phyloP scores from a whole-genome alignment of 1,284 basidiomycete genomes.

The Boletus semigastroideus region DNA sequence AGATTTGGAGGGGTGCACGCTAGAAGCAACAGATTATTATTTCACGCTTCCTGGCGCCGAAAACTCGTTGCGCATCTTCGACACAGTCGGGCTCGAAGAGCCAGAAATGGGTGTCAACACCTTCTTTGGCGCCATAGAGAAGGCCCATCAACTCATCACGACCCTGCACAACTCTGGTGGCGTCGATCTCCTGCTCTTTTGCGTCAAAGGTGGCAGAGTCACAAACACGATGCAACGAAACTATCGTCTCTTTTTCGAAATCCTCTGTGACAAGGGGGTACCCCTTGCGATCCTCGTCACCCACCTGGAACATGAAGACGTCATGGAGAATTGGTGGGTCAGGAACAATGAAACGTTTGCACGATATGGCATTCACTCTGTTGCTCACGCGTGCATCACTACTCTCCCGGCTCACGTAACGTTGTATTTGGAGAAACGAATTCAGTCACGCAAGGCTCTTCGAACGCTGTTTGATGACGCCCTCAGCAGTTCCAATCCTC shows the following conservation, averaged over 20 bases:
- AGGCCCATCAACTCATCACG: not conserved
- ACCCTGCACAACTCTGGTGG: not conserved
- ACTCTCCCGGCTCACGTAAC: not conserved
- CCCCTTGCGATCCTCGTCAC: slow-evolving; percentile 2
- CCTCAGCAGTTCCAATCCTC: not conserved
- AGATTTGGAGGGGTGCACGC: not conserved
- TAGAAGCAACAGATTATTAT: not conserved
- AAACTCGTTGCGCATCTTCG: not conserved
- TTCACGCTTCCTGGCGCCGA: not conserved
- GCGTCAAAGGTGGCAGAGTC: not conserved
- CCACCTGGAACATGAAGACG: not conserved
- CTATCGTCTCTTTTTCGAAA: slow-evolving; percentile 1
- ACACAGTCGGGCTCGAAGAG: slow-evolving; percentile 1
- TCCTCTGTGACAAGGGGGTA: not conserved
- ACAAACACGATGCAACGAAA: not conserved
- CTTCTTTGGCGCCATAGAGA: not conserved
- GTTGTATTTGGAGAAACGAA: not conserved
- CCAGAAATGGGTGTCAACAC: not conserved
- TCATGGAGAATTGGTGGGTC: slow-evolving; percentile 3
- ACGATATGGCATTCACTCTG: not conserved
- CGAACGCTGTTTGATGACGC: not conserved
- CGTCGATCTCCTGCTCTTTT: slow-evolving; percentile 5
- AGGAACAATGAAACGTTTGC: not conserved
- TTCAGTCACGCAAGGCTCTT: not conserved
- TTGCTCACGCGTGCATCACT: slow-evolving; percentile 2